Conservation (phyloP, 2,329 filamentous ascomycete genomes). For the Aspergillus melleus region DNA sequence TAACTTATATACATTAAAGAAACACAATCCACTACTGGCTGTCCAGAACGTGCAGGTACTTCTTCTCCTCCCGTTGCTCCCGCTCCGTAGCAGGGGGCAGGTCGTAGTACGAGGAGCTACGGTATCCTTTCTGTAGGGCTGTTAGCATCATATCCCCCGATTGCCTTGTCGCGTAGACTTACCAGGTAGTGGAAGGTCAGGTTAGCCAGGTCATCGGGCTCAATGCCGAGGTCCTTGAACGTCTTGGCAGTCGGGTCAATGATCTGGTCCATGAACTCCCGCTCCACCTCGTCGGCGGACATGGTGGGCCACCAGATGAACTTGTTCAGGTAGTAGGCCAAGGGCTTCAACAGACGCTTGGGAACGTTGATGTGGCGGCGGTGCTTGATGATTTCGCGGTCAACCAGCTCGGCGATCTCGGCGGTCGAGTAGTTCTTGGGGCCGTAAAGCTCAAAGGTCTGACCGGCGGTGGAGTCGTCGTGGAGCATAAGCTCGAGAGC, state of each 20-base stretch:
- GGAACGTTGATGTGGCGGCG: constrained; percentile 90
- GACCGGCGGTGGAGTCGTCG: constrained; percentile 83
- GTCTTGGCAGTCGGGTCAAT: constrained; percentile 93
- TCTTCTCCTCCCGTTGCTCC: constrained; percentile 92
- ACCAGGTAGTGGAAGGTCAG: constrained; percentile 94
- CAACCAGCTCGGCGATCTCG: constrained; percentile 83
- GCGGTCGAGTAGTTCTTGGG: constrained; percentile 88
- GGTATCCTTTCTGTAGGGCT: constrained; percentile 73
- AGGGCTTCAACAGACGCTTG: constrained; percentile 73
- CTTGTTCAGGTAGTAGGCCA: constrained; percentile 74
- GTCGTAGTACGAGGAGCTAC: constrained; percentile 86
- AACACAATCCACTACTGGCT: constrained; percentile 63
- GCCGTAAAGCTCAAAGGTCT: constrained; percentile 94
- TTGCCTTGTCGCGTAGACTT: constrained; percentile 36
- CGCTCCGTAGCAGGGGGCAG: constrained; percentile 91
- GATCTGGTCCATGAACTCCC: constrained; percentile 87
- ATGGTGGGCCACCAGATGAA: constrained; percentile 84
- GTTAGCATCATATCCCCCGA: constrained; percentile 14
- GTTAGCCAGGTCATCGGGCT: constrained; percentile 80
- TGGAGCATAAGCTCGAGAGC: constrained; percentile 88
- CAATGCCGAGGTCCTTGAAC: constrained; percentile 88
- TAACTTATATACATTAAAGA: constrained; percentile 43
- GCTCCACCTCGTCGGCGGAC: constrained; percentile 82
- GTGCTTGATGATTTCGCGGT: constrained; percentile 88
- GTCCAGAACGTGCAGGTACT: constrained; percentile 92